phyloP scores from a whole-genome alignment of 495 filamentous ascomycete genomes.

The Poronia punctata region DNA sequence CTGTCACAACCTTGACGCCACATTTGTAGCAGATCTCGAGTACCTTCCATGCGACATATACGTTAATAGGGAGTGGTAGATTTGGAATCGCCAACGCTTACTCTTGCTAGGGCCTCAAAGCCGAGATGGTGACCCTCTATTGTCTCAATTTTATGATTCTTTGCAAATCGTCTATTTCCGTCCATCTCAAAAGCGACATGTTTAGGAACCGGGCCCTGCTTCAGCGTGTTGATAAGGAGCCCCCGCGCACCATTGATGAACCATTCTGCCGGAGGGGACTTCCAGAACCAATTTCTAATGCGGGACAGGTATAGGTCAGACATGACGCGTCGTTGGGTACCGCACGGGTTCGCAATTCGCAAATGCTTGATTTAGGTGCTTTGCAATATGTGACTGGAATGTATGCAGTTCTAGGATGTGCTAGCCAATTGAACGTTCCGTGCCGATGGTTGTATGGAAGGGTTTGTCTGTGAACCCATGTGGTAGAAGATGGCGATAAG shows the following conservation, averaged over 20 bases:
- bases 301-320: constrained; percentile 58
- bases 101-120: constrained; percentile 82
- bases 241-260: constrained; percentile 63
- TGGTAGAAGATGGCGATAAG: too few relatives aligned
- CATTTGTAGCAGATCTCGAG: constrained; percentile 97
- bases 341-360: too few relatives aligned
- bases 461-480: too few relatives aligned
- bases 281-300: constrained; percentile 77
- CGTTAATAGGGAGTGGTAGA: neutral
- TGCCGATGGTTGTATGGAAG: too few relatives aligned
- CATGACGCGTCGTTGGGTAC: constrained; percentile 23
- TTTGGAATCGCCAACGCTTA: constrained; percentile 34
- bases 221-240: constrained; percentile 76
- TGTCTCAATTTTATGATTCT: constrained; percentile 86
- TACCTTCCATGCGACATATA: constrained; percentile 47
- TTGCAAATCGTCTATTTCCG: constrained; percentile 87
- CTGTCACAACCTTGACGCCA: constrained; percentile 89
- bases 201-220: constrained; percentile 82
- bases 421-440: too few relatives aligned
- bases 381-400: too few relatives aligned
- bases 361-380: too few relatives aligned
- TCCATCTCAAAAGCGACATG: constrained; percentile 99
- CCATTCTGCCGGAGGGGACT: constrained; percentile 86
- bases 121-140: constrained; percentile 95
- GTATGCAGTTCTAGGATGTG: too few relatives aligned